phyloP scores from a whole-genome alignment of 805 yeast species.

The Kuraishia cidri region DNA sequence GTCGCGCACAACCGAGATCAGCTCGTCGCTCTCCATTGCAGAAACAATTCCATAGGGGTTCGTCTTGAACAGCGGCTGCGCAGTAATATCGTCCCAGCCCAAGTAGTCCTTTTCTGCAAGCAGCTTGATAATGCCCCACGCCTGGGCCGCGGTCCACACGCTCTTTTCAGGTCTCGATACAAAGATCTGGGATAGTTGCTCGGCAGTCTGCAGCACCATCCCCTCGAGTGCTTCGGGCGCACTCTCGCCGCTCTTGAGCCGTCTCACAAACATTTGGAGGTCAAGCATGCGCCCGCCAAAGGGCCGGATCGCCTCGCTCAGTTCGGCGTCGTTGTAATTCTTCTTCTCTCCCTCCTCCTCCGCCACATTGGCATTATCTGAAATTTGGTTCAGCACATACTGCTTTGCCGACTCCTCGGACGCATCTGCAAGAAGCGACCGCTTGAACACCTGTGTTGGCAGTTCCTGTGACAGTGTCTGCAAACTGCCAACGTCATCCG shows the following conservation, averaged over 20 bases:
- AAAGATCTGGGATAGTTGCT: slow-evolving; percentile 80
- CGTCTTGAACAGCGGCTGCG: slow-evolving; percentile 51
- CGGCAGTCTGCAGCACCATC: slow-evolving; percentile 78
- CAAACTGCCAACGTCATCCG: slow-evolving; percentile 76
- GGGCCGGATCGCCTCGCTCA: slow-evolving; percentile 57
- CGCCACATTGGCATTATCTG: slow-evolving; percentile 14
- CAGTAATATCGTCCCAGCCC: slow-evolving; percentile 39
- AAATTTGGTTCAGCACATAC: slow-evolving; percentile 55
- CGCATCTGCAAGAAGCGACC: slow-evolving; percentile 74
- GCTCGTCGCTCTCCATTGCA: slow-evolving; percentile 71
- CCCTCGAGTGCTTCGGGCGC: slow-evolving; percentile 70
- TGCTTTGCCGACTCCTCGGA: slow-evolving; percentile 57
- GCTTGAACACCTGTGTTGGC: slow-evolving; percentile 83
- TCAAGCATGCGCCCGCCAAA: slow-evolving; percentile 95
- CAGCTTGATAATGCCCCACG: slow-evolving; percentile 72
- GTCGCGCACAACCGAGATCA: slow-evolving; percentile 62
- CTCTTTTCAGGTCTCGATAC: slow-evolving; percentile 27
- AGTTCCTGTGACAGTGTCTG: slow-evolving; percentile 61
- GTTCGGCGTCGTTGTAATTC: slow-evolving; percentile 18
- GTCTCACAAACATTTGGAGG: slow-evolving; percentile 80
- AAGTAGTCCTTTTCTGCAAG: slow-evolving; percentile 42
- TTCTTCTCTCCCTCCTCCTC: slow-evolving; percentile 13
- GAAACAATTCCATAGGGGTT: slow-evolving; percentile 47
- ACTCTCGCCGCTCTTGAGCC: slow-evolving; percentile 80
- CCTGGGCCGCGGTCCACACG: slow-evolving; percentile 70